These are phyloP conservation scores for Xylaria sp. DNA, from an alignment of 2,329 filamentous ascomycete species.

Conservation along the genomic window DNA sequence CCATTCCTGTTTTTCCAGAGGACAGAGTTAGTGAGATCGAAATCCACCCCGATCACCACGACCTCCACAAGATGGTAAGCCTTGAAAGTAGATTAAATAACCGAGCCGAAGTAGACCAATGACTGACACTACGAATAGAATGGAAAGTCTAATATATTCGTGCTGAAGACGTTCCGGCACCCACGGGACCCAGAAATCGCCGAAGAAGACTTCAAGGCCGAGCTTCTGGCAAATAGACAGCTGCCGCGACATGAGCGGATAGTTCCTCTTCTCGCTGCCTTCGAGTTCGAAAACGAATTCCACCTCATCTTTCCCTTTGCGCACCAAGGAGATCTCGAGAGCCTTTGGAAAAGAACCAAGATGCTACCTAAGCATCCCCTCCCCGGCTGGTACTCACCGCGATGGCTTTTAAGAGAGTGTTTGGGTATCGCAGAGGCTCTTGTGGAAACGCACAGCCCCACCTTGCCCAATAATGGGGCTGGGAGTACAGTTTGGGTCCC, in stretches of 20 bases:
- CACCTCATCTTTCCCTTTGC: conserved; percentile 29
- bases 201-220: conserved; percentile 2
- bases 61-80: conserved; percentile 6
- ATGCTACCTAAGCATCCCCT: too few species aligned
- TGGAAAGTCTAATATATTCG: background rate
- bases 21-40: conserved; percentile 1
- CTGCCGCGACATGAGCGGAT: conserved; percentile 19
- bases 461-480: background rate
- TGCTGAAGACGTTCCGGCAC: conserved; percentile 17
- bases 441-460: conserved; percentile 10
- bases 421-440: conserved; percentile 22
- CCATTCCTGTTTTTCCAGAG: background rate
- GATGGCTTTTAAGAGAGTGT: conserved; percentile 23
- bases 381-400: conserved; percentile 7
- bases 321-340: conserved; percentile 10
- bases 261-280: conserved; percentile 25
- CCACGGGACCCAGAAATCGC: too few species aligned
- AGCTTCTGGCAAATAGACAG: conserved; percentile 14
- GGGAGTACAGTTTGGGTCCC: background rate
- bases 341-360: conserved; percentile 12
- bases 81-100: background rate
- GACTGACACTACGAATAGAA: background rate
- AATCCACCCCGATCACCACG: conserved; percentile 17
- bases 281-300: conserved; percentile 12
- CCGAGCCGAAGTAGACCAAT: background rate